phyloP scores from a whole-genome alignment of 2,329 filamentous ascomycete genomes.

The Cladosporium halotolerans region DNA sequence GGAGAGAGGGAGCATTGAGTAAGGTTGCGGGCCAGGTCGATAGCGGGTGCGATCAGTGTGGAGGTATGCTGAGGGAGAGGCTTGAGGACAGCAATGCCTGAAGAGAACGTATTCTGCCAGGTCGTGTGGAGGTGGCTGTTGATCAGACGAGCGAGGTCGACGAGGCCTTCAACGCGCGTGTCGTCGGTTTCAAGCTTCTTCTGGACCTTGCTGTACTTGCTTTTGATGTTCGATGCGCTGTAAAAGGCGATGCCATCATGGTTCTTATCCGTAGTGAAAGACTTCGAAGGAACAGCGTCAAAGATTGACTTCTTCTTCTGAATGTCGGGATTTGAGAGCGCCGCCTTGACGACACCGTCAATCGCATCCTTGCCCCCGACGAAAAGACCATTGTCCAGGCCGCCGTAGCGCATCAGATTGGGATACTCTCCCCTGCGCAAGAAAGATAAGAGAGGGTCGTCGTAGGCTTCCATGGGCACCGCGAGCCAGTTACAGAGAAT shows the following conservation, averaged over 20 bases:
- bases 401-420: conserved; percentile 66
- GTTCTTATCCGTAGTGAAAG: conserved; percentile 59
- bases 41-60: conserved; percentile 61
- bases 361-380: conserved; percentile 56
- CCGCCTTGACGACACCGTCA: conserved; percentile 37
- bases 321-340: conserved; percentile 46
- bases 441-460: conserved; percentile 65
- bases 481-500: conserved; percentile 72
- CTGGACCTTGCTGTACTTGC: conserved; percentile 61
- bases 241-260: conserved; percentile 73
- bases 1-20: conserved; percentile 68
- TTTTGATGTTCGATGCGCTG: conserved; percentile 54
- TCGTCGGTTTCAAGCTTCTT: conserved; percentile 51
- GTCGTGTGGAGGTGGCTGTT: conserved; percentile 77
- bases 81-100: conserved; percentile 75
- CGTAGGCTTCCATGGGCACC: conserved; percentile 72
- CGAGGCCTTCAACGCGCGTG: conserved; percentile 53
- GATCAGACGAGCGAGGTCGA: conserved; percentile 65
- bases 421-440: conserved; percentile 72
- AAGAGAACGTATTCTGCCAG: conserved; percentile 73
- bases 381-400: conserved; percentile 65
- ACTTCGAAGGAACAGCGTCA: conserved; percentile 52
- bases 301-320: conserved; percentile 58
- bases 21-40: conserved; percentile 68
- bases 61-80: conserved; percentile 71